Evolutionary conservation across 768 basidiomycete species (phyloP).

Genomic region (Paxillus rubicundulus): DNA sequence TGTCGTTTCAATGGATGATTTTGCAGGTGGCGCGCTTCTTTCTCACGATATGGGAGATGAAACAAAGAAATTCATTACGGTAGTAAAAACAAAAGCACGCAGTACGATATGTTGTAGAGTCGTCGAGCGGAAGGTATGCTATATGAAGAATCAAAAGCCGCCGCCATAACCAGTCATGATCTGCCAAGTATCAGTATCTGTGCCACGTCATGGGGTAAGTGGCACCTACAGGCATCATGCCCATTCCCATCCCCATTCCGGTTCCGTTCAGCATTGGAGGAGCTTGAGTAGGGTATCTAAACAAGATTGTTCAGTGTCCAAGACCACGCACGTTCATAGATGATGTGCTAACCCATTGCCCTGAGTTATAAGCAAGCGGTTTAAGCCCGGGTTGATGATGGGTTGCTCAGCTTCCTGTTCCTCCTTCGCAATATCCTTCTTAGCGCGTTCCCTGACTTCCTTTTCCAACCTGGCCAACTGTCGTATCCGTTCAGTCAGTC

Average conservation of each 20-base stretch:
- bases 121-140: slow-evolving; percentile 3
- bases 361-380: slow-evolving; percentile 66
- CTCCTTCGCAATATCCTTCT: slow-evolving; percentile 87
- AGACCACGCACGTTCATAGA: not conserved
- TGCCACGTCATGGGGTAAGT: not conserved
- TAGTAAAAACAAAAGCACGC: slow-evolving; percentile 16
- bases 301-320: slow-evolving; percentile 7
- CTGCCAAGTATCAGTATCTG: slow-evolving; percentile 29
- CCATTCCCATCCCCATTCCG: slow-evolving; percentile 44
- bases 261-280: slow-evolving; percentile 59
- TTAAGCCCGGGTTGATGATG: slow-evolving; percentile 83
- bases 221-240: slow-evolving; percentile 62
- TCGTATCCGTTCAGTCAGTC: slow-evolving; percentile 4
- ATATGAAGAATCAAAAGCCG: slow-evolving; percentile 28
- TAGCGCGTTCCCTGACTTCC: slow-evolving; percentile 82
- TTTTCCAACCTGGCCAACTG: slow-evolving; percentile 81
- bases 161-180: slow-evolving; percentile 66
- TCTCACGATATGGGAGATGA: not conserved
- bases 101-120: slow-evolving; percentile 26
- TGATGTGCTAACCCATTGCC: slow-evolving; percentile 51
- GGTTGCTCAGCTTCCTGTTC: slow-evolving; percentile 82
- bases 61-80: slow-evolving; percentile 24
- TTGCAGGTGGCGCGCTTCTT: not conserved
- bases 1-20: not conserved
- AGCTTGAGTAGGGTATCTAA: slow-evolving; percentile 61